Evolutionary conservation across 495 filamentous ascomycete genomes (phyloP), one percentile per base, ranked within the genome.

Genomic region (Podospora australis): DNA sequence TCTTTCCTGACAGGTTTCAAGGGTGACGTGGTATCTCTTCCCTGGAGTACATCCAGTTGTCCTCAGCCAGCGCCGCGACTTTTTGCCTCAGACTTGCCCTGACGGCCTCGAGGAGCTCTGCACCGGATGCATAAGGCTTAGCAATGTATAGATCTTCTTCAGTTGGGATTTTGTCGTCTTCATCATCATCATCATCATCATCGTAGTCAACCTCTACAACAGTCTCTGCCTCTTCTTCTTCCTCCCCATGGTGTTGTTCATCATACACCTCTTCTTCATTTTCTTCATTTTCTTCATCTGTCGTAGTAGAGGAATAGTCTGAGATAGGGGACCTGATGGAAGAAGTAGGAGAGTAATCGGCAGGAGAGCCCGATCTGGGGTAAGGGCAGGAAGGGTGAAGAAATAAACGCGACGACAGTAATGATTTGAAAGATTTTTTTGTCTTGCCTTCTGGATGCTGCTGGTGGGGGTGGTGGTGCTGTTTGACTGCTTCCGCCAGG

Each of bases 31-130:
- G 66, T 16, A 73, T 67, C 24, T 78, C 72, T 55, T 91, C 88
- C 2, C 77, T 75, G 64, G 94, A 88, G 63, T 81, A 94, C 78
- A 95, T 90, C 90, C 90, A 96, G 54, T 84, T 87, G 51, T 96
- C 90, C 35, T 92, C 85, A 19, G 85, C 75, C 48, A 95, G 60
- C 3, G 83, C 78, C 3, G 81, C 80, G 10, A 83, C 83, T 53
- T 89, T 87, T 24, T 76, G 75, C 56, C 77, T 73, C 39, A 92
- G 70, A 58, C 81, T 88, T n/a, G 81, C 76, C 51, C 80, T 77
- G 44, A 91, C 75, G 2, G 82, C 77, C 46, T 80, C 77, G n/a
- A 88, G 66, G 4, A 91, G 72, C 64, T 90, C 88, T 86, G 54
- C 22, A 44, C 38, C 40, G 28, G 49, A 40, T 26, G 16, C 36